Evolutionary conservation across 345 rosid genomes (phyloP), one percentile per base, ranked within the genome.

Genomic region (Lagerstroemia speciosa): DNA sequence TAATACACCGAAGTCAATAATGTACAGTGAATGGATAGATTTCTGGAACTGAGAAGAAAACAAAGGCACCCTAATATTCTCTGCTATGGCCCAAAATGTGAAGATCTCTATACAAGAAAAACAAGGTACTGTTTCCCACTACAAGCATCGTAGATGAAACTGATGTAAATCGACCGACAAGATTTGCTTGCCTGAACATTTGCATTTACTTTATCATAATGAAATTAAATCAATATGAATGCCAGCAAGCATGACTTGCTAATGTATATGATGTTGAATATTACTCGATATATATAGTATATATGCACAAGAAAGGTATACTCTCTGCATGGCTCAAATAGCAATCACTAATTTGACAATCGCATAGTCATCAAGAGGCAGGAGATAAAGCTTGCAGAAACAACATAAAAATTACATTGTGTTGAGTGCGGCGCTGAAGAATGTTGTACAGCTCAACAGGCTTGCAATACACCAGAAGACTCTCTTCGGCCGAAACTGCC

Each of bases 391-490:
- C 37, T 41, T 17, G 62, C 36, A 38, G 64, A 37, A 65, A 62
- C 55, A 77, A 73, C 5, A 20, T 36, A 6, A 41, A 30, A 48
- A 43, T 75, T 85, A 89, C 98, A 64, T 87, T 91, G 71, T 77
- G 64, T 11, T 53, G 67, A 22, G 88, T 83, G n/a, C 97, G 96
- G 65, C 71, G 73, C 31, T 70, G 96, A 62, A 93, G 82, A 72
- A 91, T 82, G 37, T 86, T 86, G 77, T 89, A 93, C 20, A 91
- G 76, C 65, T 84, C 87, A 36, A 91, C 91, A 73, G 98, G 98
- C 82, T 93, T 93, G 87, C 91, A 85, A 55, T 82, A 93, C 26
- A 83, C 32, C 40, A 93, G 78, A 38, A 93, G 94, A 67, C 70
- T 82, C 83, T 91, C 92, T 67, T 85, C 88, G 55, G 88, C 84